Evolutionary conservation across 2,329 filamentous ascomycete genomes (phyloP).

Genomic region (Diaporthe citri): DNA sequence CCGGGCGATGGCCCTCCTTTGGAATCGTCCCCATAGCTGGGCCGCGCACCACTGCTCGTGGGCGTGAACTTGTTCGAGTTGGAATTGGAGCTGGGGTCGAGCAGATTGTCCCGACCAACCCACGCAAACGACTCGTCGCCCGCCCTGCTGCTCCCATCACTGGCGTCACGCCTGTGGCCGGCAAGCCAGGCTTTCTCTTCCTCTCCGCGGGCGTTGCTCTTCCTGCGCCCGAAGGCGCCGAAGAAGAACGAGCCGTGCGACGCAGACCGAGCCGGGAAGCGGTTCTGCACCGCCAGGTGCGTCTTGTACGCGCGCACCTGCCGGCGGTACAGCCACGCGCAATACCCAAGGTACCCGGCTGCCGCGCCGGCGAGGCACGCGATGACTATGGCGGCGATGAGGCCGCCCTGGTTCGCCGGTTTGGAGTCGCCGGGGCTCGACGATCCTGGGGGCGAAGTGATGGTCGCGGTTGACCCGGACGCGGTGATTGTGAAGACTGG

Average conservation of each 20-base stretch:
- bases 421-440: constrained; percentile 52
- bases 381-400: constrained; percentile 65
- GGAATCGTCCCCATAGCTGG: constrained; percentile 30
- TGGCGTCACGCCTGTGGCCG: constrained; percentile 34
- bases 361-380: constrained; percentile 74
- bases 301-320: constrained; percentile 78
- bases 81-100: constrained; percentile 42
- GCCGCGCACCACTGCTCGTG: constrained; percentile 31
- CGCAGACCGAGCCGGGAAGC: constrained; percentile 52
- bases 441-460: constrained; percentile 51
- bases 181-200: constrained; percentile 38
- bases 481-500: constrained; percentile 77
- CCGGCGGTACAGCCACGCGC: constrained; percentile 79
- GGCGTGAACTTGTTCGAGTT: constrained; percentile 27
- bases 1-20: constrained; percentile 42
- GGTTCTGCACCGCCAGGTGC: constrained; percentile 75
- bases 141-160: constrained; percentile 37
- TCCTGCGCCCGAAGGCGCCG: constrained; percentile 46
- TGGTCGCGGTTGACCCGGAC: constrained; percentile 60
- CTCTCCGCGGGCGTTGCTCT: constrained; percentile 32
- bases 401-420: constrained; percentile 47
- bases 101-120: constrained; percentile 43
- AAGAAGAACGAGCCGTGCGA: constrained; percentile 50
- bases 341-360: constrained; percentile 77
- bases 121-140: constrained; percentile 42